Percentiles rank a stretch among this genome's conserved stretches.
phyloP scores from a whole-genome alignment of 139 green algal genomes.

The Asterochloris sp. region DNA sequence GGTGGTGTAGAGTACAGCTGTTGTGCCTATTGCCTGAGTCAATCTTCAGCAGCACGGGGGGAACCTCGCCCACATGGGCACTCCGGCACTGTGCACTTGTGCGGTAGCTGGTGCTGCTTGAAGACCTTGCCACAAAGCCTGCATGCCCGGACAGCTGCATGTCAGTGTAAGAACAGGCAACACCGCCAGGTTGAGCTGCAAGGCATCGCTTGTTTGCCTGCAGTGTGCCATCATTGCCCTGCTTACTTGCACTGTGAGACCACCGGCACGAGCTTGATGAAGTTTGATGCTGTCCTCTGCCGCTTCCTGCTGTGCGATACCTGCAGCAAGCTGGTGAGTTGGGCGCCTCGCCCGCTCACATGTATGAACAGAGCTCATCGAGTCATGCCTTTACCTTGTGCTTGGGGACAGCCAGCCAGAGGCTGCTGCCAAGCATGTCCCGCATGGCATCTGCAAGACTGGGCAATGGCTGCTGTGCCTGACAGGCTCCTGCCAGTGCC shows the following conservation, averaged over 20 bases:
- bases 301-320: conserved; percentile 9
- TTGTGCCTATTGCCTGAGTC: too few species aligned
- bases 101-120: too few species aligned
- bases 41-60: too few species aligned
- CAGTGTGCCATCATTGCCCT: not conserved
- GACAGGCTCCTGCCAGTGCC: not conserved
- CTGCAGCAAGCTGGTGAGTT: not conserved
- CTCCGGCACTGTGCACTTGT: too few species aligned
- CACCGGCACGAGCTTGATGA: conserved; percentile 8
- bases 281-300: conserved; percentile 9
- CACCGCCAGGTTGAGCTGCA: too few species aligned
- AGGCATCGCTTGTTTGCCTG: too few species aligned
- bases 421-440: not conserved
- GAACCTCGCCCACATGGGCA: too few species aligned
- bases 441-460: not conserved
- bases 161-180: too few species aligned
- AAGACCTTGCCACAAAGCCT: too few species aligned
- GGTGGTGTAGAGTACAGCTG: too few species aligned
- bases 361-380: not conserved
- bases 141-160: too few species aligned
- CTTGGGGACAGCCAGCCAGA: conserved; percentile 29
- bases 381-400: conserved; percentile 11
- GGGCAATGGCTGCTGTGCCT: not conserved
- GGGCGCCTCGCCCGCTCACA: not conserved
- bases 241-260: conserved; percentile 14